A percentile compares a stretch with the other conserved stretches of the same genome.
Evolutionary conservation across 805 yeast genomes (phyloP).

Genomic region (Brettanomyces sp.): DNA sequence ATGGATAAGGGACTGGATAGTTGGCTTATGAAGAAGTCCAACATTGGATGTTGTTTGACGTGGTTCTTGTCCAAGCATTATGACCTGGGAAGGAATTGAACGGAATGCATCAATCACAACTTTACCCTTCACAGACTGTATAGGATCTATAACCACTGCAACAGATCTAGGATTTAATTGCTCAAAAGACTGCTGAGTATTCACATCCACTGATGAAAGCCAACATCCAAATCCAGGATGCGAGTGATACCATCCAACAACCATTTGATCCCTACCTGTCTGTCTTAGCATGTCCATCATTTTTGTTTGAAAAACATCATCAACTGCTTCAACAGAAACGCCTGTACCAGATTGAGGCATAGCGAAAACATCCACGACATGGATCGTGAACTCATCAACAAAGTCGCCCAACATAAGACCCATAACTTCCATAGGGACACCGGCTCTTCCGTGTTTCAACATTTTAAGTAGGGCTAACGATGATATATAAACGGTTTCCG

Average conservation of each 20-base stretch:
- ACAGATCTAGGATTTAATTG: slow-evolving; percentile 93
- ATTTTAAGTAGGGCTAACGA: slow-evolving; percentile 90
- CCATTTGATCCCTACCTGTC: slow-evolving; percentile 99
- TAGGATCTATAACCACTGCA: slow-evolving; percentile 97
- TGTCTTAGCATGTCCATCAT: slow-evolving; percentile 99
- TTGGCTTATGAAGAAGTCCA: slow-evolving; percentile 91
- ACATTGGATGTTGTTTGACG: slow-evolving; percentile 94
- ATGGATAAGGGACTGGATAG: slow-evolving; percentile 93
- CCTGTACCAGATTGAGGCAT: slow-evolving; percentile 99
- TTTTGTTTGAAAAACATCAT: slow-evolving; percentile 95
- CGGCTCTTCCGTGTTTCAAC: slow-evolving; percentile 96
- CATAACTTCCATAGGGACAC: slow-evolving; percentile 79
- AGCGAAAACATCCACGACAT: slow-evolving; percentile 96
- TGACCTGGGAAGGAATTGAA: slow-evolving; percentile 74
- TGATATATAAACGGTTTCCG: slow-evolving; percentile 94
- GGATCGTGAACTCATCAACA: slow-evolving; percentile 94
- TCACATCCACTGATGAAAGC: slow-evolving; percentile 95
- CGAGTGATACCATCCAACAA: slow-evolving; percentile 99
- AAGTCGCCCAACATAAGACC: slow-evolving; percentile 98
- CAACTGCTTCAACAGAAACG: slow-evolving; percentile 97
- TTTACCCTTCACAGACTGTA: slow-evolving; percentile 96
- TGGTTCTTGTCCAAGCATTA: slow-evolving; percentile 96
- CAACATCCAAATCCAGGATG: slow-evolving; percentile 99
- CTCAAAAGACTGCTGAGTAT: slow-evolving; percentile 96
- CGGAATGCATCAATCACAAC: slow-evolving; percentile 98